Evolutionary conservation across 2,329 filamentous ascomycete species (phyloP).

Genomic region (Apiospora malaysiana): DNA sequence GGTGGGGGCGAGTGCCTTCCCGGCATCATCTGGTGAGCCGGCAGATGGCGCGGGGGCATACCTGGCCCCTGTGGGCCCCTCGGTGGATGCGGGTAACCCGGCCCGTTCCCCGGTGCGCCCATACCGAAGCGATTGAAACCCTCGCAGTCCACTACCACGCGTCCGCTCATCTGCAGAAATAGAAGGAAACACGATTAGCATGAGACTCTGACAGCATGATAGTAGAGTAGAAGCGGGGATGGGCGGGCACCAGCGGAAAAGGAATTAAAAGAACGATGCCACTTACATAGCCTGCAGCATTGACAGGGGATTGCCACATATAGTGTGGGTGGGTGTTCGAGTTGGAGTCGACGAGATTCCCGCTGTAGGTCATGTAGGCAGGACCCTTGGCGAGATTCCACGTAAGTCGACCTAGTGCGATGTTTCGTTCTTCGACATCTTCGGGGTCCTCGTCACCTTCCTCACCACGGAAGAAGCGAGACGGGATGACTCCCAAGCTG

Average conservation of each 20-base stretch:
- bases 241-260: background rate
- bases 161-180: slow-evolving; percentile 42
- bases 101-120: slow-evolving; percentile 33
- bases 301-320: slow-evolving; percentile 32
- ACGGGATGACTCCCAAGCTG: slow-evolving; percentile 49
- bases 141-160: slow-evolving; percentile 51
- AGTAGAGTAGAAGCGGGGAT: background rate
- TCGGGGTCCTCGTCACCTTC: slow-evolving; percentile 33
- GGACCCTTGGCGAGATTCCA: slow-evolving; percentile 55
- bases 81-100: background rate
- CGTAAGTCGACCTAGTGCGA: slow-evolving; percentile 50
- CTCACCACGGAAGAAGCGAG: slow-evolving; percentile 47
- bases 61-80: no score
- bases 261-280: background rate
- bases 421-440: slow-evolving; percentile 44
- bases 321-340: slow-evolving; percentile 24
- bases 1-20: slow-evolving; percentile 23
- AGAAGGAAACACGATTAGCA: background rate
- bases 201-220: background rate
- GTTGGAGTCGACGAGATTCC: slow-evolving; percentile 43
- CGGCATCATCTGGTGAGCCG: background rate
- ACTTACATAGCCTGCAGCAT: slow-evolving; percentile 33
- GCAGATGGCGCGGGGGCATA: slow-evolving; percentile 16
- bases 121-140: slow-evolving; percentile 46
- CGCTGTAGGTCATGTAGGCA: slow-evolving; percentile 54